Evolutionary conservation across 2,329 filamentous ascomycete species (phyloP), one percentile per base, ranked within the genome.

Genomic region (Fusarium bulbicola): DNA sequence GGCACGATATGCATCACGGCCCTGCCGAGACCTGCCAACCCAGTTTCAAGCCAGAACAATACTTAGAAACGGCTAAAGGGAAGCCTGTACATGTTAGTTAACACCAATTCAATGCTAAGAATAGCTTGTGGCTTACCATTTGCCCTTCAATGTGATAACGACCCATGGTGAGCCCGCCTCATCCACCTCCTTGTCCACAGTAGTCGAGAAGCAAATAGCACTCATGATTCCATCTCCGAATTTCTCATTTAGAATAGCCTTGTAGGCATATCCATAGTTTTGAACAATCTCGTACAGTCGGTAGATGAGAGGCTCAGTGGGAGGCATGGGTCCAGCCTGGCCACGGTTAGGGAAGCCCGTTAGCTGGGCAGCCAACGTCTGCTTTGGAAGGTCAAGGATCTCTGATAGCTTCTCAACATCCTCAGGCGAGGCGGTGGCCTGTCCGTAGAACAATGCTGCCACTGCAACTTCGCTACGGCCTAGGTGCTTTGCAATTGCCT

Each of bases 231-330:
- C 95, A 80, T 95, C 93, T 1, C 93, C 93, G 80, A 94, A 95
- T 87, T 98, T 98, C 88, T 98, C 95, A 76, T 98, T 98, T 82
- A 98, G 81, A 9, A 98, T 89, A 2, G 95, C 95, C 87, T 98
- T 98, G 84, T 97, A 98, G 2, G 95, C 93, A 81, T 97, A 97
- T 3, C 95, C 95, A 79, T 98, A 98, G 82, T 97, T 98, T 85
- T 98, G 95, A 70, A 98, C 92, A 80, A 98, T 93, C 86, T 98
- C 95, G 81, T 94, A 98, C 67, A 98, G 82, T 6, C 95, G 87
- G 82, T 98, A 98, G 79, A 98, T 95, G 75, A 82, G 79, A 28
- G 82, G 82, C 47, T 83, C 81, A 26, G 75, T 73, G 10, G 81
- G 81, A 18, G 81, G 81, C 81, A 83, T 83, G 9, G 78, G 79